Percentiles rank a stretch among this genome's conserved stretches.
Evolutionary conservation across 1,139 yeast species (phyloP).

Genomic region (Yueomyces sp.): DNA sequence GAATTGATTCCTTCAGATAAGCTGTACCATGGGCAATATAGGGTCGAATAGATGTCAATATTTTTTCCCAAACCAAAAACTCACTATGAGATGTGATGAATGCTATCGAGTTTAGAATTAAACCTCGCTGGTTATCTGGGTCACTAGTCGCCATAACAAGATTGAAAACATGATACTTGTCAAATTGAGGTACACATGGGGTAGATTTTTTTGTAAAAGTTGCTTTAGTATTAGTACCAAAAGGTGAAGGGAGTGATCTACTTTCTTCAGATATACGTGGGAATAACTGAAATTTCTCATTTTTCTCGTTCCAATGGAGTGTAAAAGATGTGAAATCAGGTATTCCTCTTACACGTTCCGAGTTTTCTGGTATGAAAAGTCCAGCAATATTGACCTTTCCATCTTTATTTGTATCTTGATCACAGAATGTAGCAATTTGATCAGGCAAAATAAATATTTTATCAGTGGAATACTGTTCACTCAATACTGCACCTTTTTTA

Average conservation of each 20-base stretch:
- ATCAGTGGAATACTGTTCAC: constrained; percentile 15
- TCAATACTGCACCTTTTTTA: constrained; percentile 17
- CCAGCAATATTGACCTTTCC: constrained; percentile 13
- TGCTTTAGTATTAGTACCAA: background rate
- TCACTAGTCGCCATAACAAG: background rate
- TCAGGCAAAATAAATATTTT: constrained; percentile 13
- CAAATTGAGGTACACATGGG: background rate
- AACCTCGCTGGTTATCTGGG: background rate
- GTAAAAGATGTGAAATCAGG: constrained; percentile 19
- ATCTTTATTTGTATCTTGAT: background rate
- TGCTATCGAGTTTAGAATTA: background rate
- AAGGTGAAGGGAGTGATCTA: constrained; percentile 8
- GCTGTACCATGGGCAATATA: background rate
- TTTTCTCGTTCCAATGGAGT: constrained; percentile 11
- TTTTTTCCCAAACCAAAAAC: constrained; percentile 3
- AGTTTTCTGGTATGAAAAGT: constrained; percentile 20
- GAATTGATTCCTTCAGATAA: background rate
- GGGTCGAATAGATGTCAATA: background rate
- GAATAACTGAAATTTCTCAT: constrained; percentile 8
- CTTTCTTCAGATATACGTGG: too few relatives aligned
- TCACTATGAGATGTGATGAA: constrained; percentile 8
- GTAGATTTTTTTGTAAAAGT: too few relatives aligned
- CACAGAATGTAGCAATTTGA: constrained; percentile 1
- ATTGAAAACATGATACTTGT: background rate
- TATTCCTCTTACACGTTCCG: constrained; percentile 13